Evolutionary conservation across 1,284 basidiomycete genomes (phyloP), one percentile per base, ranked within the genome.

Genomic region (Cryptococcus sp.): DNA sequence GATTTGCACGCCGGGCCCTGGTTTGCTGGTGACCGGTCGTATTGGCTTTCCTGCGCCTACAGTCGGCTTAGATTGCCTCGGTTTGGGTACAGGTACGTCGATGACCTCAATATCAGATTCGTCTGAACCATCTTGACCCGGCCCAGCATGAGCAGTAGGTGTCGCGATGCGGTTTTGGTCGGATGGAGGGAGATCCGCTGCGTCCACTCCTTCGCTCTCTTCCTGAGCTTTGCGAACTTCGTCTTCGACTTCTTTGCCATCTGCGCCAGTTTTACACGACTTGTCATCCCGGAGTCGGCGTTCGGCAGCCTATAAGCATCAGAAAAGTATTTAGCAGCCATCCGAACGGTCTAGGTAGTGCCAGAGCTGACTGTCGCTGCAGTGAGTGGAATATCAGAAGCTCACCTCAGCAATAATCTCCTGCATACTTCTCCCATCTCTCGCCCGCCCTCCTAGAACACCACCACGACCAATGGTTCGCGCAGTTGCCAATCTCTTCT

Each of bases 341-440:
- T 51, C 39, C 59, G 57, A 55, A 47, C 37, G 1, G 45, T 25
- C 5, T 3, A 34, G 29, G 1, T 13, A 52, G 23, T 3, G 34
- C 37, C n/a, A n/a, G 26, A 29, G 26, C 5, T 43, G 40, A n/a
- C 13, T 5, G 6, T 13, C 40, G 13, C 40, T 5, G 16, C n/a
- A 41, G 1, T 17, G 29, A 41, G 55, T 25, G 41, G 25, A 52
- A 50, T 15, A 5, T 25, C 20, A 39, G 17, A 26, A 3, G 79
- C 86, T 68, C 64, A 91, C 91, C 79, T 86, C 84, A 10, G 86
- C 89, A 16, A 89, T 84, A 44, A 91, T 78, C 72, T 93, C 87
- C 58, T 87, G 81, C 37, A 86, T 86, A 43, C 82, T 83, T 65
- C 87, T 79, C 15, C 79, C 82, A 10, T 37, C 45, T 11, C 72